Evolutionary conservation across 2,329 filamentous ascomycete species (phyloP).

Genomic region (Botryotinia calthae): DNA sequence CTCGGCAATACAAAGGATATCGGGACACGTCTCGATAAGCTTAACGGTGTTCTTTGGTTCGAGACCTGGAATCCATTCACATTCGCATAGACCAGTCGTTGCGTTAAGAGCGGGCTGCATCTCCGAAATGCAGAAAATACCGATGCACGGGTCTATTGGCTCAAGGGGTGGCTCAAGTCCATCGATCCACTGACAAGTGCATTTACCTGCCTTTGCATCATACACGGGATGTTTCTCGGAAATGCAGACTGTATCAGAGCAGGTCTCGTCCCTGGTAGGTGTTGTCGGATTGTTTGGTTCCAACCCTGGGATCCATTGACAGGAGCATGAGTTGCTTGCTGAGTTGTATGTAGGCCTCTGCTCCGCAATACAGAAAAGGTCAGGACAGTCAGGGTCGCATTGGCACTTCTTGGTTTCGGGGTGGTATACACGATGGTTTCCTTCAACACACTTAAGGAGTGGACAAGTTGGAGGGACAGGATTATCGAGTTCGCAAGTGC

Average conservation of each 20-base stretch:
- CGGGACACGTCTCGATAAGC: background rate
- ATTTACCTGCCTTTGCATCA: constrained; percentile 12
- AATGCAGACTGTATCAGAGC: constrained; percentile 25
- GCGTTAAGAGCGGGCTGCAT: constrained; percentile 16
- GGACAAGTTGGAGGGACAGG: constrained; percentile 23
- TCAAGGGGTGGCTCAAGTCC: constrained; percentile 20
- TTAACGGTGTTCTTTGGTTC: background rate
- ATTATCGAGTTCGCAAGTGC: constrained; percentile 25
- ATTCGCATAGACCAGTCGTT: constrained; percentile 20
- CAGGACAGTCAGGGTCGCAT: constrained; percentile 28
- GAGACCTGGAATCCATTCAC: constrained; percentile 21
- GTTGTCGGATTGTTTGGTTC: constrained; percentile 16
- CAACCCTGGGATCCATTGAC: constrained; percentile 23
- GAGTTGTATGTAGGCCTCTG: constrained; percentile 22
- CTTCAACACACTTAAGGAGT: constrained; percentile 25
- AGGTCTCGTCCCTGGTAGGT: constrained; percentile 12
- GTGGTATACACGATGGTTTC: constrained; percentile 27
- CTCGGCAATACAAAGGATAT: constrained; percentile 20
- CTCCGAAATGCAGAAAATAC: constrained; percentile 24
- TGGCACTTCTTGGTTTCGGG: constrained; percentile 25
- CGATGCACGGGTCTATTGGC: constrained; percentile 11
- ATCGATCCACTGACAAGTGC: constrained; percentile 27
- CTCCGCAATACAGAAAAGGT: constrained; percentile 27
- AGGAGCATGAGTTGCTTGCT: constrained; percentile 25
- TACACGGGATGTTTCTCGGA: constrained; percentile 23